Base-by-base conservation (phyloP, 192 early-diverging fungal genomes). In the Diversispora eburnea region DNA sequence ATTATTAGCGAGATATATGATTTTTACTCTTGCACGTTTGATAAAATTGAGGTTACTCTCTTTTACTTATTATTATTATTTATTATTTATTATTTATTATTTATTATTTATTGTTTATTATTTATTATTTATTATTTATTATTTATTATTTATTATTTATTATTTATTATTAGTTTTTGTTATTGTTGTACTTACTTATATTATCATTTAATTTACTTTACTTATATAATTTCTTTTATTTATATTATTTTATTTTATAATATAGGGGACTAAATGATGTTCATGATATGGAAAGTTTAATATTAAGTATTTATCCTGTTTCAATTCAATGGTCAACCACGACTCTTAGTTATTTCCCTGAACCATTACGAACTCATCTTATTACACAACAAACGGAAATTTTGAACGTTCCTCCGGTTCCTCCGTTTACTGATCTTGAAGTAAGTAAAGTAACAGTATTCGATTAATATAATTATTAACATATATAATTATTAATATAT, bases 321-420 rank as follows among this genome's bases (percentile, higher is more conserved):
- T 80, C 78, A 15, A 45, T 89, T 19, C 72, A 82, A 45, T 89
- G 86, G 86, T 87, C 86, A 8, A 73, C 78, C 8, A 83, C 84
- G 33, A 79, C 83, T 7, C 57, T 87, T 41, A 72, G 81, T 8
- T 85, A 78, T 63, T 88, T 89, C 69, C 88, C 88, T 8, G 82
- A 82, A 33, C 77, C 78, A 0, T 70, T 89, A 2, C 69, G 75
- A 13, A 76, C 77, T 0, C 85, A 84, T 64, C 72, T 70, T 67
- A 39, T 43, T 43, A 5, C 77, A 73, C 68, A 79, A 84, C 15
- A 72, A 78, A 19, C 74, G 42, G 69, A 55, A 20, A 8, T 59
- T 8, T 62, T 58, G 20, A 62, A 68, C 9, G 76, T 82, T 25
- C 75, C 80, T 20, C 25, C 42, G 9, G 17, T 46, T 7, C 48